Evolutionary conservation across 2,329 filamentous ascomycete species (phyloP).

Genomic region (Apiospora phragmitis): DNA sequence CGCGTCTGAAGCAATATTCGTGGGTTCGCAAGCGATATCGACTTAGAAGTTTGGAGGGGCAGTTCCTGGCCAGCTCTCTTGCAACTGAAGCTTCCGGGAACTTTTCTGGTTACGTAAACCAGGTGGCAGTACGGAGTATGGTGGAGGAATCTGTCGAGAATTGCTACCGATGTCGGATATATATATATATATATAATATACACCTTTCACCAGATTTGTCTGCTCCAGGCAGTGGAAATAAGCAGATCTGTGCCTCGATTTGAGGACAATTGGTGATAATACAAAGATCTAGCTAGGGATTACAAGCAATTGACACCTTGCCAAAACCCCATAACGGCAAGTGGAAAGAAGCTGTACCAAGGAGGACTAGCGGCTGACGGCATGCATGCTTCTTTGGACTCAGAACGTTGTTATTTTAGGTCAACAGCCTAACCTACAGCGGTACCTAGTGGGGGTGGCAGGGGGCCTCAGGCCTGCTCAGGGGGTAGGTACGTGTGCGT

Average conservation of each 20-base stretch:
- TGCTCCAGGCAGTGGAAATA: background rate
- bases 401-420: slow-evolving; percentile 1
- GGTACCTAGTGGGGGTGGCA: background rate
- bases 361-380: background rate
- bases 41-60: background rate
- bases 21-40: background rate
- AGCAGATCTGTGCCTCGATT: background rate
- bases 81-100: background rate
- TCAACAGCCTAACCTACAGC: background rate
- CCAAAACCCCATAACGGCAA: slow-evolving; percentile 4
- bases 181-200: background rate
- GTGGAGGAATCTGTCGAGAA: background rate
- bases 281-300: background rate
- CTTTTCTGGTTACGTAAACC: background rate
- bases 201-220: background rate
- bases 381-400: background rate
- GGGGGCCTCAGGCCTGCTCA: background rate
- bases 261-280: background rate
- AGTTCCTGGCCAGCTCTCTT: background rate
- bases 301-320: slow-evolving; percentile 9
- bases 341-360: slow-evolving; percentile 1
- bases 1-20: background rate
- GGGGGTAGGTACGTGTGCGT: background rate
- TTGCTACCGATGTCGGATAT: background rate
- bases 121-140: background rate